phyloP scores from a whole-genome alignment of 176 grass and related monocot genomes.

The bread wheat (Triticum aestivum) region DNA sequence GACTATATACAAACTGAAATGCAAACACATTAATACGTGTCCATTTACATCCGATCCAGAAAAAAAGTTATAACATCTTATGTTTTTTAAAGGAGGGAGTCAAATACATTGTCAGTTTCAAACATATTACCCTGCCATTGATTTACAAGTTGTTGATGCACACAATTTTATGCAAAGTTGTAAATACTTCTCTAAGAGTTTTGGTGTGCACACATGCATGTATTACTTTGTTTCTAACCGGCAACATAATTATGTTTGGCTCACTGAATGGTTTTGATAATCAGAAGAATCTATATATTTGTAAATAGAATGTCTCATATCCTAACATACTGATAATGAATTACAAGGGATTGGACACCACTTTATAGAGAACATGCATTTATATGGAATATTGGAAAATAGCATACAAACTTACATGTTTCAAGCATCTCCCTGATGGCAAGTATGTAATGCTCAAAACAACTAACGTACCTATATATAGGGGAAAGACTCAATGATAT shows the following conservation, averaged over 20 bases:
- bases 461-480: slow-evolving; percentile 11
- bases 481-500: not conserved
- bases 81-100: no score
- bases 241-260: not conserved
- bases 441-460: not conserved
- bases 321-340: not conserved
- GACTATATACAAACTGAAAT: no score
- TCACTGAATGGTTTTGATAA: not conserved
- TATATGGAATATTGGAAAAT: not conserved
- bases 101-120: not conserved
- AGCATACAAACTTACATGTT: not conserved
- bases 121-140: not conserved
- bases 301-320: not conserved
- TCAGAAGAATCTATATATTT: not conserved
- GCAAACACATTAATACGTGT: no score
- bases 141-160: no score
- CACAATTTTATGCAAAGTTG: not conserved
- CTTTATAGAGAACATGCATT: not conserved
- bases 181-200: not conserved
- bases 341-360: not conserved
- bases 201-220: not conserved
- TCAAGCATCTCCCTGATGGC: not conserved
- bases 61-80: no score
- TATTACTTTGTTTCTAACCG: not conserved
- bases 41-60: no score